phyloP scores from a whole-genome alignment of 2,329 filamentous ascomycete species.

The Aureobasidium lini region DNA sequence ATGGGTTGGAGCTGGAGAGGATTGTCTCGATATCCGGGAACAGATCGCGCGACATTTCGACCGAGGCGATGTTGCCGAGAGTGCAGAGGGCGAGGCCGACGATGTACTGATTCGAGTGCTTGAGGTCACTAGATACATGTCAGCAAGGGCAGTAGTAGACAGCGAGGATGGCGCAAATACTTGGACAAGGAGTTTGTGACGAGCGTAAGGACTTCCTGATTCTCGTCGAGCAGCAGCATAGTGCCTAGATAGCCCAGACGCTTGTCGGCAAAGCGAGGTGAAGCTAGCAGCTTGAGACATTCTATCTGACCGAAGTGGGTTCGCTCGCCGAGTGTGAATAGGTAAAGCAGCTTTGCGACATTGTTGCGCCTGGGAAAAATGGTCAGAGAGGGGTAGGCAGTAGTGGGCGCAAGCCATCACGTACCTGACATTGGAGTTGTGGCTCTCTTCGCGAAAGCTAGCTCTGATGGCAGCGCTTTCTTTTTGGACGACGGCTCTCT shows the following conservation, averaged over 20 bases:
- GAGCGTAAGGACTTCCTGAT: conserved; percentile 92
- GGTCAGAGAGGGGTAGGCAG: neutral
- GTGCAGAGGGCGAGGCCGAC: conserved; percentile 94
- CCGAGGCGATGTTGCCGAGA: conserved; percentile 91
- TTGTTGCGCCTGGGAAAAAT: conserved; percentile 72
- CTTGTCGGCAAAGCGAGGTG: conserved; percentile 96
- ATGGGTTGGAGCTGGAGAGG: conserved; percentile 90
- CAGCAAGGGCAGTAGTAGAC: conserved; percentile 9
- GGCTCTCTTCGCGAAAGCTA: conserved; percentile 94
- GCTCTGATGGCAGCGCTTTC: conserved; percentile 96
- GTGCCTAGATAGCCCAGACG: conserved; percentile 91
- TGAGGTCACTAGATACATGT: conserved; percentile 63
- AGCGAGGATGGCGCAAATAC: conserved; percentile 44
- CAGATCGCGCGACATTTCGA: conserved; percentile 96
- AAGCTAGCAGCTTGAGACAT: conserved; percentile 94
- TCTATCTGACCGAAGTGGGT: conserved; percentile 99
- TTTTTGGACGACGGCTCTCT: conserved; percentile 96
- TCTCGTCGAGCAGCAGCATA: conserved; percentile 93
- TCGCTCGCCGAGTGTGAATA: conserved; percentile 93
- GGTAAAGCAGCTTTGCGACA: conserved; percentile 94
- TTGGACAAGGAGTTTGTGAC: conserved; percentile 98
- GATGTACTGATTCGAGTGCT: conserved; percentile 97
- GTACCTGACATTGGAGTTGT: conserved; percentile 83
- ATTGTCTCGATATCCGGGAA: conserved; percentile 94
- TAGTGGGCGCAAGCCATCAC: conserved; percentile 21